phyloP scores from a whole-genome alignment of 768 basidiomycete species.

The Sarcodon aspratus region DNA sequence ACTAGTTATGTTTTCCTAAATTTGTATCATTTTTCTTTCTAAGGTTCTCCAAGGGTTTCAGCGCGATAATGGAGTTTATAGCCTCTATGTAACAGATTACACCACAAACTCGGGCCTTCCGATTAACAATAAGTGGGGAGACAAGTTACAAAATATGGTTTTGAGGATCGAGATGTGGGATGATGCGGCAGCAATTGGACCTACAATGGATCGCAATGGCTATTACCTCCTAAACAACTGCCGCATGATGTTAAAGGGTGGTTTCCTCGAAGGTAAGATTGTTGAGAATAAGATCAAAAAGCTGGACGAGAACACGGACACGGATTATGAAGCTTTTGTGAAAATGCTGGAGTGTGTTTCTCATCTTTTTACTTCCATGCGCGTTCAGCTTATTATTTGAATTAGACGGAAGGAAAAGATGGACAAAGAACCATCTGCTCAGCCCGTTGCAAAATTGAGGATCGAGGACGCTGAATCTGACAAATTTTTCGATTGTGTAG shows the following conservation, averaged over 20 bases:
- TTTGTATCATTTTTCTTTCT: neutral
- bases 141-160: slow-evolving; percentile 17
- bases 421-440: slow-evolving; percentile 18
- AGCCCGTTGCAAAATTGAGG: slow-evolving; percentile 21
- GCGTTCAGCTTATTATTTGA: neutral
- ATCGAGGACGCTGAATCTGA: slow-evolving; percentile 34
- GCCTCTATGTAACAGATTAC: slow-evolving; percentile 58
- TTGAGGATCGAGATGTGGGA: slow-evolving; percentile 56
- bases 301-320: slow-evolving; percentile 29
- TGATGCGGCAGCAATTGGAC: slow-evolving; percentile 27
- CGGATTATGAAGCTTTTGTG: slow-evolving; percentile 25
- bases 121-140: neutral
- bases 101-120: slow-evolving; percentile 34
- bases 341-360: slow-evolving; percentile 39
- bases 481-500: slow-evolving; percentile 40
- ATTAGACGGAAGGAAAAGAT: slow-evolving; percentile 40
- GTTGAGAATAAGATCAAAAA: slow-evolving; percentile 30
- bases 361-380: neutral
- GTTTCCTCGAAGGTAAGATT: slow-evolving; percentile 44
- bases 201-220: slow-evolving; percentile 31
- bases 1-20: neutral
- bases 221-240: slow-evolving; percentile 45
- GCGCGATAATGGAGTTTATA: slow-evolving; percentile 27
- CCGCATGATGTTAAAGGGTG: slow-evolving; percentile 29
- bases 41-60: slow-evolving; percentile 38